These are phyloP conservation scores for Boeremia exigua DNA, from an alignment of 2,329 filamentous ascomycete species.

Conservation along the genomic window DNA sequence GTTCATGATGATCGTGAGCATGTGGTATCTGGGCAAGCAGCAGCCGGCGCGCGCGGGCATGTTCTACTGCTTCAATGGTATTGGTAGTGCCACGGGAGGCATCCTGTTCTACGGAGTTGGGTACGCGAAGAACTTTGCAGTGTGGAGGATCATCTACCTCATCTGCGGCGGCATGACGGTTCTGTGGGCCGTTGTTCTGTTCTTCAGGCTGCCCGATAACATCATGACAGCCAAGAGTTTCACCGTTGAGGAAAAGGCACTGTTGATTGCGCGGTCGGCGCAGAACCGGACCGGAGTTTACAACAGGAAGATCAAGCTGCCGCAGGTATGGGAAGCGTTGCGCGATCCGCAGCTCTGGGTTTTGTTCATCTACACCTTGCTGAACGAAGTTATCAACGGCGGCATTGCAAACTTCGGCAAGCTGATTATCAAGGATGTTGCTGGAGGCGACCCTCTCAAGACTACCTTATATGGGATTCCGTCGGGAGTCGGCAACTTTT, in stretches of 20 bases:
- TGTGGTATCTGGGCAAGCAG: slow-evolving; percentile 20
- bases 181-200: slow-evolving; percentile 52
- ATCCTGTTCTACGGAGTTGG: slow-evolving; percentile 51
- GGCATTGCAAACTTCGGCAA: slow-evolving; percentile 63
- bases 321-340: slow-evolving; percentile 58
- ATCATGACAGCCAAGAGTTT: slow-evolving; percentile 53
- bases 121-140: slow-evolving; percentile 50
- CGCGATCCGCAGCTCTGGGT: slow-evolving; percentile 55
- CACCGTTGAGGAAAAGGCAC: slow-evolving; percentile 52
- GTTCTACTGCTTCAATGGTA: slow-evolving; percentile 33
- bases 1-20: slow-evolving; percentile 31
- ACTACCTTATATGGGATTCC: slow-evolving; percentile 63
- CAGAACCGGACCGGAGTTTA: slow-evolving; percentile 51
- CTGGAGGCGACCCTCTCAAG: slow-evolving; percentile 48
- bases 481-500: slow-evolving; percentile 59
- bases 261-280: slow-evolving; percentile 51
- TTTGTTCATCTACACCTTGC: slow-evolving; percentile 53
- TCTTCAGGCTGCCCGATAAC: slow-evolving; percentile 51
- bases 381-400: slow-evolving; percentile 62
- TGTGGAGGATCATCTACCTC: slow-evolving; percentile 55
- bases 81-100: slow-evolving; percentile 34
- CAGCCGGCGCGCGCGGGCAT: slow-evolving; percentile 31
- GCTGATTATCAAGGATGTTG: slow-evolving; percentile 61
- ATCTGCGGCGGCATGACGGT: slow-evolving; percentile 55
- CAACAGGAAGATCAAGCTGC: slow-evolving; percentile 56